Conservation (phyloP, 2,329 filamentous ascomycete species). For the Pseudogymnoascus sp. region DNA sequence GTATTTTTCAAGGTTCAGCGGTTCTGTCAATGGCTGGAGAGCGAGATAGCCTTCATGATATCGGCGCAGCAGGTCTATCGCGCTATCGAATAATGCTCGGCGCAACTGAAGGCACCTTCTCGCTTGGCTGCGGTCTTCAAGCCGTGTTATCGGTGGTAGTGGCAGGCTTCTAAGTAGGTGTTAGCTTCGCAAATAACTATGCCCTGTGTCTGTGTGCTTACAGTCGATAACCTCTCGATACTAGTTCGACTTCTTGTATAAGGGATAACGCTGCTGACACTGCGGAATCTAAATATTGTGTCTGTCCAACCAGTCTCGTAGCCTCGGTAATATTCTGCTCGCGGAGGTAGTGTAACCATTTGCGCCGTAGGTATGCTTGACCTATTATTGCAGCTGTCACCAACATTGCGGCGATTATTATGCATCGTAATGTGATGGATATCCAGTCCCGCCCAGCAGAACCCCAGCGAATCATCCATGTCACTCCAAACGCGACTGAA, state of each 20-base stretch:
- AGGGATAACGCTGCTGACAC: slow-evolving; percentile 68
- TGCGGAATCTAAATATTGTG: slow-evolving; percentile 74
- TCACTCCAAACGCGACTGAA: slow-evolving; percentile 45
- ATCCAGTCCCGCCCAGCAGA: slow-evolving; percentile 49
- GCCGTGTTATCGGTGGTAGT: slow-evolving; percentile 80
- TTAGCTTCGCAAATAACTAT: slow-evolving; percentile 15
- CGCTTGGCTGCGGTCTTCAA: slow-evolving; percentile 74
- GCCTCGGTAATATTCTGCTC: slow-evolving; percentile 65
- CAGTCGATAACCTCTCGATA: slow-evolving; percentile 83
- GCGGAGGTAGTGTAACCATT: slow-evolving; percentile 72
- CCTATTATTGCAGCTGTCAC: slow-evolving; percentile 46
- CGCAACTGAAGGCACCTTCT: slow-evolving; percentile 75
- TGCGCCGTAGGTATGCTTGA: slow-evolving; percentile 66
- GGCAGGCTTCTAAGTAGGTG: slow-evolving; percentile 61
- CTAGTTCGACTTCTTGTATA: slow-evolving; percentile 91
- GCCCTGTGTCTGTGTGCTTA: slow-evolving; percentile 35
- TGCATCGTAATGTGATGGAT: slow-evolving; percentile 30
- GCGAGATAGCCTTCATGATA: slow-evolving; percentile 62
- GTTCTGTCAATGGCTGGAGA: slow-evolving; percentile 66
- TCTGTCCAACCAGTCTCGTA: slow-evolving; percentile 59
- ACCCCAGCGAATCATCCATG: slow-evolving; percentile 64
- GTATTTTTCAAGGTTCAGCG: slow-evolving; percentile 81
- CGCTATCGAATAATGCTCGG: slow-evolving; percentile 60
- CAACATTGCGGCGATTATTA: slow-evolving; percentile 41
- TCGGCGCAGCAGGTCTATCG: slow-evolving; percentile 60